Evolutionary conservation across 31 red algal genomes (phyloP), one percentile per base, ranked within the genome.

Genomic region (Porphyra umbilicalis): DNA sequence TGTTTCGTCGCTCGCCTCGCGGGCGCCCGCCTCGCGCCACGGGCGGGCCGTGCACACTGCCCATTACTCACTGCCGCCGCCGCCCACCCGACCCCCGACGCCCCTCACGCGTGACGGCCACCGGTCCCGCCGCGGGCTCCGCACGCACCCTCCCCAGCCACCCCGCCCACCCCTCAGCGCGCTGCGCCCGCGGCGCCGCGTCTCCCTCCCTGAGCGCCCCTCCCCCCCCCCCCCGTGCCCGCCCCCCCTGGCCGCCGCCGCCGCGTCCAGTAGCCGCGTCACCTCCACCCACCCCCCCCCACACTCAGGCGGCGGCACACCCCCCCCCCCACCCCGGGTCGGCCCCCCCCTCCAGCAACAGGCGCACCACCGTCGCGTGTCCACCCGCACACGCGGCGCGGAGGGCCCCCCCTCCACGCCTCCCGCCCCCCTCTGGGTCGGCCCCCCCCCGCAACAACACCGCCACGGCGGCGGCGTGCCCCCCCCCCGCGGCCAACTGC

Each of bases 401-500:
- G 2, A 71, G 57, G 25, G 57, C 11, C 18, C 57, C 57, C 35
- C 75, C 39, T 33, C 75, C 68, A 20, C 33, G 10, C 35, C 0
- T 78, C 10, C 39, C 83, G 16, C 74, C 83, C 1, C 36, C 35
- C 75, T 33, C 67, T 29, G 31, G 76, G 25, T 35, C 67, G 0
- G 25, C 83, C 33, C 83, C 83, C 35, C 39, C 34, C 1, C 25
- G 33, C 75, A 79, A 4, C 76, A 85, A 34, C 74, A 13, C 32
- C 36, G 34, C 38, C 33, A 78, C 83, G 32, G 31, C 75, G 4
- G 9, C 83, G 1, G 39, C 36, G 33, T 85, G 75, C 75, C 83
- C 83, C 13, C 83, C 76, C 13, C 40, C 83, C 0, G 32, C 83
- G 33, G 74, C 83, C 35, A 83, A 46, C 30, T 76, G 40, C 81